phyloP scores from a whole-genome alignment of 352 stramenopile genomes.

The Thalassiosira delicatula region DNA sequence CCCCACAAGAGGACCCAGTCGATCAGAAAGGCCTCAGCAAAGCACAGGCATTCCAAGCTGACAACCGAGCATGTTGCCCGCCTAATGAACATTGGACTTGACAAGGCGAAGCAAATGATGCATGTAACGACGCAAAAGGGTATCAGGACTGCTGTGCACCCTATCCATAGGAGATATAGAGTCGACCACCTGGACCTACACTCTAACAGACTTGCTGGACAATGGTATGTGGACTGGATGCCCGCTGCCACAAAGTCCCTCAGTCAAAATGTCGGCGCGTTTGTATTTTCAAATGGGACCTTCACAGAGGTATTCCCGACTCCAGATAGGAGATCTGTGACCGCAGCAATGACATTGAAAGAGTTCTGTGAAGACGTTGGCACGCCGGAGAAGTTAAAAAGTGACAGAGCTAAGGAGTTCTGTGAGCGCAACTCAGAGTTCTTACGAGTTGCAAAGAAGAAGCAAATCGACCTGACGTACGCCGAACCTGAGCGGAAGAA shows the following conservation, averaged over 20 bases:
- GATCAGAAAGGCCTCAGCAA: too few relatives aligned
- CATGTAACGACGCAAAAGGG: conserved; percentile 10
- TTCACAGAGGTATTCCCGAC: conserved; percentile 12
- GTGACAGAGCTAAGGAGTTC: background rate
- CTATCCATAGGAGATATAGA: conserved; percentile 7
- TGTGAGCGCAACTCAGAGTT: background rate
- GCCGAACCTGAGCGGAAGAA: background rate
- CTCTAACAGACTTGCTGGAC: background rate
- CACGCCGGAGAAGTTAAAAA: background rate
- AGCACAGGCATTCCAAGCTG: conserved; percentile 11
- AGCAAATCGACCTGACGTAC: background rate
- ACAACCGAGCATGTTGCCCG: conserved; percentile 11
- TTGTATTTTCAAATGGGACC: conserved; percentile 23
- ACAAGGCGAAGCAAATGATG: conserved; percentile 23
- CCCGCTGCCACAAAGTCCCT: conserved; percentile 23
- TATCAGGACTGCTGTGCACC: conserved; percentile 12
- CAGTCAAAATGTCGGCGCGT: background rate
- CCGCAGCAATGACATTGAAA: background rate
- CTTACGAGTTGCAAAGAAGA: background rate
- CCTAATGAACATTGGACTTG: conserved; percentile 14
- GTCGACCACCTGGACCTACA: conserved; percentile 6
- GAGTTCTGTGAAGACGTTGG: background rate
- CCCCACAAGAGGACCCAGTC: too few relatives aligned
- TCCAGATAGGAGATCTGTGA: background rate
- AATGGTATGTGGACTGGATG: conserved; percentile 23